Conservation (phyloP, 805 yeast genomes). For the Pichia thaimueangensis region DNA sequence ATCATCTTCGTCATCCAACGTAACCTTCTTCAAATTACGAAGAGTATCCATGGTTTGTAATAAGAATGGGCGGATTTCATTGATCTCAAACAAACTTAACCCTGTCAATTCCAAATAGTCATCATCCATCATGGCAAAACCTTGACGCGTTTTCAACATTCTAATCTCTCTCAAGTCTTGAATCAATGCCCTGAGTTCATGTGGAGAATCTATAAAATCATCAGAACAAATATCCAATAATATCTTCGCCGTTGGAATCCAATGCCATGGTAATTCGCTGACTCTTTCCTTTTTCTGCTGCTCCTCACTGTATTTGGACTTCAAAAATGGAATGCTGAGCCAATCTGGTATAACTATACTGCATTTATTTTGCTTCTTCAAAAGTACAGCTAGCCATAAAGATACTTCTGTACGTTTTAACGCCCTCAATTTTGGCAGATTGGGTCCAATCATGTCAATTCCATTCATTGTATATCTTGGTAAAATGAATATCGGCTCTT, state of each 20-base stretch:
- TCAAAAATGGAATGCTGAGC: constrained; percentile 54
- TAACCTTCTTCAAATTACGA: constrained; percentile 43
- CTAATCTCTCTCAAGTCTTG: constrained; percentile 85
- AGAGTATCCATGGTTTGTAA: constrained; percentile 75
- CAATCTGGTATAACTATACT: constrained; percentile 81
- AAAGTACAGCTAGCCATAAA: constrained; percentile 78
- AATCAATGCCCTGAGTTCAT: constrained; percentile 58
- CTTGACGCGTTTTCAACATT: constrained; percentile 72
- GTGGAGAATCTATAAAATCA: constrained; percentile 69
- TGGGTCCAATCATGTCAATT: constrained; percentile 56
- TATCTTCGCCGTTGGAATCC: constrained; percentile 78
- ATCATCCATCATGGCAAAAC: constrained; percentile 72
- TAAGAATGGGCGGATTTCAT: constrained; percentile 80
- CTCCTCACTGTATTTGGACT: constrained; percentile 61
- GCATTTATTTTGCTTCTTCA: constrained; percentile 82
- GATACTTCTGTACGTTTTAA: constrained; percentile 68
- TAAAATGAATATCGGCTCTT: constrained; percentile 62
- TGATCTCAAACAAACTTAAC: constrained; percentile 75
- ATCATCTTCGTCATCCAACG: constrained; percentile 7
- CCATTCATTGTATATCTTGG: constrained; percentile 70
- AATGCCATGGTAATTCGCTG: constrained; percentile 72
- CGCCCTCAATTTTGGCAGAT: constrained; percentile 55
- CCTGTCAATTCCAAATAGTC: constrained; percentile 79
- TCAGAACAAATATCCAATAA: constrained; percentile 65
- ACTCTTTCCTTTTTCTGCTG: constrained; percentile 45